Evolutionary conservation across 2,329 filamentous ascomycete species (phyloP).

Genomic region (Knoxdaviesia capensis): DNA sequence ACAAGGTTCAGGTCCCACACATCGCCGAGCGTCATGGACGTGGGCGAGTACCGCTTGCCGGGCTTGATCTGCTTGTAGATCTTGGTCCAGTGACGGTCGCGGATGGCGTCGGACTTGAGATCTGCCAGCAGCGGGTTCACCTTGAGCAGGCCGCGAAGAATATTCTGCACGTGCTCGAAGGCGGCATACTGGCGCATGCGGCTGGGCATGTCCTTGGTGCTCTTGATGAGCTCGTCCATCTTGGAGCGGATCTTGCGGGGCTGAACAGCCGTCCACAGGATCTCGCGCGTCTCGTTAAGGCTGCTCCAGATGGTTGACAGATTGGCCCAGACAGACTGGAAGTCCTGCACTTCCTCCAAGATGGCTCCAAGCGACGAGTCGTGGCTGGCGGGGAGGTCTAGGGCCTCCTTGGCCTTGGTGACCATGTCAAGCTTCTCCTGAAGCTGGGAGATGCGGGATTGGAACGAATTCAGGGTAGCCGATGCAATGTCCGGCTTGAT

Average conservation of each 20-base stretch:
- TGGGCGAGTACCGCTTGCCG: conserved; percentile 79
- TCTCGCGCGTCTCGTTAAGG: conserved; percentile 80
- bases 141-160: conserved; percentile 73
- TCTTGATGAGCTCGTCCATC: conserved; percentile 83
- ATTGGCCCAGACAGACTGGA: conserved; percentile 95
- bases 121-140: conserved; percentile 77
- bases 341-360: conserved; percentile 91
- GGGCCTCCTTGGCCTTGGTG: conserved; percentile 85
- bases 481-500: conserved; percentile 82
- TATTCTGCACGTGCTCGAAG: conserved; percentile 95
- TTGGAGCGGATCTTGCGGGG: conserved; percentile 79
- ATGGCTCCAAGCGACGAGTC: conserved; percentile 72
- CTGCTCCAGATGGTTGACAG: conserved; percentile 93
- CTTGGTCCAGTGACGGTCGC: conserved; percentile 91
- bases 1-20: conserved; percentile 94
- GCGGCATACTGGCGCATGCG: conserved; percentile 98
- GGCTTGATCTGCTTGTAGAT: conserved; percentile 94
- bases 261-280: conserved; percentile 86
- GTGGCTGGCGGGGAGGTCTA: conserved; percentile 64
- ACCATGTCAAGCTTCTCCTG: conserved; percentile 86
- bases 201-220: conserved; percentile 98
- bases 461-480: conserved; percentile 61
- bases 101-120: conserved; percentile 88
- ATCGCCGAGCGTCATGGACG: conserved; percentile 91
- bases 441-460: conserved; percentile 64